phyloP scores from a whole-genome alignment of 2,329 filamentous ascomycete genomes.

The Xylariomycetidae sp. region DNA sequence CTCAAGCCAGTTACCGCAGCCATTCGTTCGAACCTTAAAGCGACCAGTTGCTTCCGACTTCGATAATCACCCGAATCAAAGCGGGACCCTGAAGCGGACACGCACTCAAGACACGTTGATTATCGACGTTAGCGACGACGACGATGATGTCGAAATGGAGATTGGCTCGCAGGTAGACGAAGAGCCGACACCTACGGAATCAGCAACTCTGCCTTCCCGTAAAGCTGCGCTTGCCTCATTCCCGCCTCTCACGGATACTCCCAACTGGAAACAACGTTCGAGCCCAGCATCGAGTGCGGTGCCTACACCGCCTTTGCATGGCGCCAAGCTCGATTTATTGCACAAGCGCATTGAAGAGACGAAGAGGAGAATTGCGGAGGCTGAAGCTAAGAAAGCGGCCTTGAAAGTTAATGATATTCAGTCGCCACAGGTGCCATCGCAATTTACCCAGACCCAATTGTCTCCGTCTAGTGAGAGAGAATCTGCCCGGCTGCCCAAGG shows the following conservation, averaged over 20 bases:
- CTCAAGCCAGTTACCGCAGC: constrained; percentile 14
- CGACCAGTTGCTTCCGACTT: constrained; percentile 67
- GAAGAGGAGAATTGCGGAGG: constrained; percentile 54
- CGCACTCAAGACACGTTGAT: constrained; percentile 54
- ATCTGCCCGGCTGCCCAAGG: constrained; percentile 9
- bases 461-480: no score
- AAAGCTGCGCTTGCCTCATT: constrained; percentile 39
- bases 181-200: constrained; percentile 26
- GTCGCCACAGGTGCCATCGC: no score
- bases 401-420: constrained; percentile 15
- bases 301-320: constrained; percentile 29
- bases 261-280: constrained; percentile 32
- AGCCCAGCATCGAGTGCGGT: constrained; percentile 32
- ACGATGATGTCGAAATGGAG: constrained; percentile 64
- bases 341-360: constrained; percentile 55
- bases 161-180: constrained; percentile 51
- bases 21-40: constrained; percentile 37
- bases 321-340: constrained; percentile 22
- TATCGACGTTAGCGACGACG: constrained; percentile 84
- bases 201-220: constrained; percentile 26
- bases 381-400: constrained; percentile 46
- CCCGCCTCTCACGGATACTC: constrained; percentile 38
- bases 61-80: constrained; percentile 46
- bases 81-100: constrained; percentile 50
- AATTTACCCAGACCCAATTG: constrained; percentile 11